Conservation (phyloP, 345 rosid genomes). For the Sapria himalayana region DNA sequence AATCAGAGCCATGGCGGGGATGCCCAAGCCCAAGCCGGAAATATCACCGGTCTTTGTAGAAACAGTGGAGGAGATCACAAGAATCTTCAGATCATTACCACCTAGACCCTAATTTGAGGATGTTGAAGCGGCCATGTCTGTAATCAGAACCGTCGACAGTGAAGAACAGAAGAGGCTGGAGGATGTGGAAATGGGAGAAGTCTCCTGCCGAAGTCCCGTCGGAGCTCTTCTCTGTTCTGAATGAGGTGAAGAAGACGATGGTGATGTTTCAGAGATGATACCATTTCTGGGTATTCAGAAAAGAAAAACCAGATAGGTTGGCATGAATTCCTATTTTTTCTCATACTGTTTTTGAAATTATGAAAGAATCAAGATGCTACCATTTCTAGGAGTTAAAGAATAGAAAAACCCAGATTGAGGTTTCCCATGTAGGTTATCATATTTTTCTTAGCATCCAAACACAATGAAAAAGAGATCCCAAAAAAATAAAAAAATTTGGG, state of each 20-base stretch:
- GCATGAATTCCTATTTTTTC: too few species aligned
- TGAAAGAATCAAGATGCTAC: too few species aligned
- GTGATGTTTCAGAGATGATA: conserved; percentile 26
- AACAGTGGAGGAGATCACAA: conserved; percentile 30
- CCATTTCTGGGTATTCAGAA: too few species aligned
- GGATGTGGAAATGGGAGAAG: conserved; percentile 19
- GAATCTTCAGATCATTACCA: conserved; percentile 34
- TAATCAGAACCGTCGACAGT: conserved; percentile 16
- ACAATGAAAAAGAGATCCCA: too few species aligned
- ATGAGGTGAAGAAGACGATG: conserved; percentile 19
- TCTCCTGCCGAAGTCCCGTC: conserved; percentile 21
- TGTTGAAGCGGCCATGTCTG: conserved; percentile 37
- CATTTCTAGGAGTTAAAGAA: too few species aligned
- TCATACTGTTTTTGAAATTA: too few species aligned
- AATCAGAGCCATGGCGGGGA: conserved; percentile 22
- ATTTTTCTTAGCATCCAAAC: too few species aligned
- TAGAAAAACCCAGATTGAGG: too few species aligned
- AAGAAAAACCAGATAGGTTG: too few species aligned
- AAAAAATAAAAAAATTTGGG: too few species aligned
- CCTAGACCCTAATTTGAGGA: conserved; percentile 37
- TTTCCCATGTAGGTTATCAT: too few species aligned
- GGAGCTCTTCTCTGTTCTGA: conserved; percentile 25
- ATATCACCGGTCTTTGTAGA: conserved; percentile 19
- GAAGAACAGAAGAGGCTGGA: conserved; percentile 28
- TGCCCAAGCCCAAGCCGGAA: conserved; percentile 13